phyloP scores from a whole-genome alignment of 2,329 filamentous ascomycete species.

The Cladosporium halotolerans region DNA sequence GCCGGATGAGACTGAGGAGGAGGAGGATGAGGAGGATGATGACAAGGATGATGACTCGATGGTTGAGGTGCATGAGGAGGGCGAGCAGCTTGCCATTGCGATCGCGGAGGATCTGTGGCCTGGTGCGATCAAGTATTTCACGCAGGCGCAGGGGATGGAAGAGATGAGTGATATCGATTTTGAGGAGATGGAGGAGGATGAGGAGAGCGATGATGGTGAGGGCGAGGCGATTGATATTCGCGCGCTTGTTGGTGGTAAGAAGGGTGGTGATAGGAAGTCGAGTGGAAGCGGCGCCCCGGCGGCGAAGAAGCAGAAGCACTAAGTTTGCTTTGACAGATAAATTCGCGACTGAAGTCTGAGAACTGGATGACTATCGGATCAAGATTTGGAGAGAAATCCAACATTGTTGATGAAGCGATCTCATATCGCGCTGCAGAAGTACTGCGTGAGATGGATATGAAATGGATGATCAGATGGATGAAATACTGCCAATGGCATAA shows the following conservation, averaged over 20 bases:
- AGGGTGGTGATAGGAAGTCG: slow-evolving; percentile 30
- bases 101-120: slow-evolving; percentile 87
- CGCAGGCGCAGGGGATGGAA: slow-evolving; percentile 64
- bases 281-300: slow-evolving; percentile 32
- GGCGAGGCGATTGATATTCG: slow-evolving; percentile 45
- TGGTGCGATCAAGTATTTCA: slow-evolving; percentile 83
- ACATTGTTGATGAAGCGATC: no score
- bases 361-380: background rate
- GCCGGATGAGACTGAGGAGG: slow-evolving; percentile 41
- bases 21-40: slow-evolving; percentile 55
- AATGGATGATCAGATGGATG: no score
- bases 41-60: slow-evolving; percentile 58
- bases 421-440: no score
- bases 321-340: background rate
- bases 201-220: slow-evolving; percentile 49
- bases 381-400: background rate
- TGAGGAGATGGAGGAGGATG: slow-evolving; percentile 48
- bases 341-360: background rate
- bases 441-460: no score
- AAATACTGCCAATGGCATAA: no score
- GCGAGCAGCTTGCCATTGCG: slow-evolving; percentile 72
- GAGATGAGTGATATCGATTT: slow-evolving; percentile 63
- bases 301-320: slow-evolving; percentile 35
- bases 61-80: slow-evolving; percentile 80
- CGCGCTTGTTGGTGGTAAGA: slow-evolving; percentile 41